phyloP scores from a whole-genome alignment of 495 filamentous ascomycete genomes.

The Choiromyces venosus region DNA sequence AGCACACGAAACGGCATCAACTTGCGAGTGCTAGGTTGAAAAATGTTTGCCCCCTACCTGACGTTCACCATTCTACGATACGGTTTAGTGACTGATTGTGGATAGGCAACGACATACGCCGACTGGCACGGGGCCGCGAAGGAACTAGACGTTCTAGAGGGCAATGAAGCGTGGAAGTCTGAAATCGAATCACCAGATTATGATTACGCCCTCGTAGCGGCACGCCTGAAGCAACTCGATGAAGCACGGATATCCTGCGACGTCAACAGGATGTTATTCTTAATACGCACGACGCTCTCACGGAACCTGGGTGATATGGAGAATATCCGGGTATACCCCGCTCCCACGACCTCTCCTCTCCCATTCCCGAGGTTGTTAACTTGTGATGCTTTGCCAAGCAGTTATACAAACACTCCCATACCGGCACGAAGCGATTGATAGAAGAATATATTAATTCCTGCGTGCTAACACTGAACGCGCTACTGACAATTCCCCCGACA shows the following conservation, averaged over 20 bases:
- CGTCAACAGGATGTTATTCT: constrained; percentile 67
- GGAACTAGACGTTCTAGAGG: constrained; percentile 76
- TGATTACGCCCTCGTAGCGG: constrained; percentile 59
- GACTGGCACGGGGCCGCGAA: constrained; percentile 65
- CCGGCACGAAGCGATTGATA: constrained; percentile 80
- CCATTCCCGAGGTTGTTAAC: constrained; percentile 6
- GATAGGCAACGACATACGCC: constrained; percentile 55
- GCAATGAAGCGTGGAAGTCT: constrained; percentile 74
- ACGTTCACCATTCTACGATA: constrained; percentile 16
- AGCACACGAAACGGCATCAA: constrained; percentile 25
- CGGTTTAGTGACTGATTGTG: constrained; percentile 4
- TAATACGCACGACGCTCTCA: constrained; percentile 73
- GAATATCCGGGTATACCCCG: constrained; percentile 48
- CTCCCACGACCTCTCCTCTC: not conserved
- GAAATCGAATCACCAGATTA: constrained; percentile 64
- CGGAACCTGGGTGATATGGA: constrained; percentile 82
- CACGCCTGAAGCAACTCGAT: constrained; percentile 66
- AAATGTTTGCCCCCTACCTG: constrained; percentile 23
- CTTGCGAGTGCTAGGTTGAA: constrained; percentile 27
- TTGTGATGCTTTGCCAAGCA: constrained; percentile 20
- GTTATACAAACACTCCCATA: constrained; percentile 77
- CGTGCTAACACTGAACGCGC: constrained; percentile 60
- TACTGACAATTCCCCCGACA: constrained; percentile 47
- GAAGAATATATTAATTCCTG: constrained; percentile 80
- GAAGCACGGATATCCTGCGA: constrained; percentile 70